Percentiles rank a stretch among this genome's conserved stretches.
Conservation (phyloP, 305 asterid species). For the Rubia balearica region DNA sequence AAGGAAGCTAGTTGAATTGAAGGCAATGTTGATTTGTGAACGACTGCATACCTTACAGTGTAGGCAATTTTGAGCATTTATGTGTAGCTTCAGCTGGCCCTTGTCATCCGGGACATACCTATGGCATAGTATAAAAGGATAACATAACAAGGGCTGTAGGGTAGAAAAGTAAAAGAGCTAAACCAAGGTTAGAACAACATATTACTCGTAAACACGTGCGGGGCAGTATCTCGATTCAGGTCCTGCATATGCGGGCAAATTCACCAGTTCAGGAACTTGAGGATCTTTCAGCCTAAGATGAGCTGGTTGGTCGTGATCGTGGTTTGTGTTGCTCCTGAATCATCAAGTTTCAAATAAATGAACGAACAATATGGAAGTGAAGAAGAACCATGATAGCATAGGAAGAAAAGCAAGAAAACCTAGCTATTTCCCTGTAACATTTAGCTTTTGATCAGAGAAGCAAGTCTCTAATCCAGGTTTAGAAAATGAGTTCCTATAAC, state of each 20-base stretch:
- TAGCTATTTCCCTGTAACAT: neutral
- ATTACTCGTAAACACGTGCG: conserved; percentile 90
- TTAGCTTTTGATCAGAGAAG: neutral
- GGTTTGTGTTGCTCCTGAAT: conserved; percentile 92
- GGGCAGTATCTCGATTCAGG: conserved; percentile 96
- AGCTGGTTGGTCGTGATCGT: conserved; percentile 88
- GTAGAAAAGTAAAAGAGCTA: conserved; percentile 4
- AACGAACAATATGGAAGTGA: conserved; percentile 5
- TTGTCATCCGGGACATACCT: conserved; percentile 67
- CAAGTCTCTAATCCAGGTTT: neutral
- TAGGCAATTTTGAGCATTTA: conserved; percentile 92
- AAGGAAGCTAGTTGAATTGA: too few species aligned
- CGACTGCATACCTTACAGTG: conserved; percentile 76
- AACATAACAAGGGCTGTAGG: conserved; percentile 6
- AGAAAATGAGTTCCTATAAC: neutral
- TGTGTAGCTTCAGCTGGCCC: conserved; percentile 68
- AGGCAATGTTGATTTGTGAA: too few species aligned
- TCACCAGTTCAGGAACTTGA: conserved; percentile 55
- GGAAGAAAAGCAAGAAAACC: neutral
- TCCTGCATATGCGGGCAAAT: conserved; percentile 71
- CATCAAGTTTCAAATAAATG: conserved; percentile 12
- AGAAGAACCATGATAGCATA: neutral
- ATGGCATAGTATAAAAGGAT: conserved; percentile 11
- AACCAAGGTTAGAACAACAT: conserved; percentile 13
- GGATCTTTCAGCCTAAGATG: conserved; percentile 81